Conservation (phyloP, 2,329 filamentous ascomycete genomes). For the Calcarisporium arbuscula region DNA sequence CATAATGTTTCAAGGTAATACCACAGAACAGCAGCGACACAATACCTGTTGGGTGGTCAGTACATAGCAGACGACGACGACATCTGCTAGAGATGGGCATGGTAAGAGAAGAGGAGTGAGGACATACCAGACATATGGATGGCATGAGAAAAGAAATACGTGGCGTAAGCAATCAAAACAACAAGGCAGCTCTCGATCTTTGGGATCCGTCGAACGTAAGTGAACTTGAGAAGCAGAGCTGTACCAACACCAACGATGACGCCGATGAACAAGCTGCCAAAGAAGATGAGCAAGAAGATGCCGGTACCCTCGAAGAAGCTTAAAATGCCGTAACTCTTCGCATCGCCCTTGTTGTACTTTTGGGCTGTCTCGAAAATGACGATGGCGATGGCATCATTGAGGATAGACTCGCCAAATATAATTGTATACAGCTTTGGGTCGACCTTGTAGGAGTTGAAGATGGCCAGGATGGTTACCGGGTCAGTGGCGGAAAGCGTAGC, state of each 20-base stretch:
- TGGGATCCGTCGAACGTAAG: slow-evolving; percentile 82
- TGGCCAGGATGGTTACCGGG: slow-evolving; percentile 93
- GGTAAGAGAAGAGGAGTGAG: neutral
- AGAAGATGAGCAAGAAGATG: slow-evolving; percentile 93
- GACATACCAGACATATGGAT: slow-evolving; percentile 86
- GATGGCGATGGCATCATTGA: slow-evolving; percentile 97
- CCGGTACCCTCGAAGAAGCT: slow-evolving; percentile 88
- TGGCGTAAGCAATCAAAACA: slow-evolving; percentile 89
- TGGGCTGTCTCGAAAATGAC: slow-evolving; percentile 98
- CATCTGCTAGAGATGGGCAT: no score
- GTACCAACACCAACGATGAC: slow-evolving; percentile 81
- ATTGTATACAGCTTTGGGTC: slow-evolving; percentile 98
- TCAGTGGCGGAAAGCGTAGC: slow-evolving; percentile 95
- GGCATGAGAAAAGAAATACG: slow-evolving; percentile 96
- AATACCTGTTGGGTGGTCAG: slow-evolving; percentile 57
- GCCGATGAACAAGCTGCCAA: slow-evolving; percentile 85
- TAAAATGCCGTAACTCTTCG: slow-evolving; percentile 66
- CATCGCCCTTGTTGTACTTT: slow-evolving; percentile 73
- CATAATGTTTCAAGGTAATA: slow-evolving; percentile 97
- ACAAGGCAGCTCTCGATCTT: slow-evolving; percentile 97
- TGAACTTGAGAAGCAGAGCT: slow-evolving; percentile 87
- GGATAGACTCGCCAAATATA: slow-evolving; percentile 96
- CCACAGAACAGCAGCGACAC: slow-evolving; percentile 96
- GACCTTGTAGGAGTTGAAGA: slow-evolving; percentile 99
- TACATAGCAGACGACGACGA: neutral